These are phyloP conservation scores for Penicillium diatomitis DNA, from an alignment of 495 filamentous ascomycete genomes.

Conservation along the genomic window DNA sequence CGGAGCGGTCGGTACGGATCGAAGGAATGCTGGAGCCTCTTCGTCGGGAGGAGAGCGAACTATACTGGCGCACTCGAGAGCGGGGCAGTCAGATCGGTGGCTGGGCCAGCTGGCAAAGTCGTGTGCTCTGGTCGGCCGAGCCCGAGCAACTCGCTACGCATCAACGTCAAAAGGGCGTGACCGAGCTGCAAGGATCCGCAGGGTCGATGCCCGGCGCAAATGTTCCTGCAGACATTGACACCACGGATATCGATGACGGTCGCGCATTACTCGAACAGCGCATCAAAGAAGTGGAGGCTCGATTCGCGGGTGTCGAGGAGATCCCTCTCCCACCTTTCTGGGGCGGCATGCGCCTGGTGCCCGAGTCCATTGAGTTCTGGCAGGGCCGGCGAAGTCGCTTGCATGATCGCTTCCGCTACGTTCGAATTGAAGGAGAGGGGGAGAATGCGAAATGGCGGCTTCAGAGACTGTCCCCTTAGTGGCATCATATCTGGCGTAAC, in stretches of 20 bases:
- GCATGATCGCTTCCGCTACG: constrained; percentile 90
- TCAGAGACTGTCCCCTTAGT: constrained; percentile 34
- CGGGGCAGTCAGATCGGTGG: constrained; percentile 78
- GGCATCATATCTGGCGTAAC: neutral
- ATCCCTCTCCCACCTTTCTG: constrained; percentile 92
- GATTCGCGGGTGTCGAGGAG: constrained; percentile 61
- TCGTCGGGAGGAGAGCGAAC: constrained; percentile 63
- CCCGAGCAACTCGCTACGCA: constrained; percentile 15
- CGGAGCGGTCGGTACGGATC: constrained; percentile 80
- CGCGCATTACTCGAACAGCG: constrained; percentile 54
- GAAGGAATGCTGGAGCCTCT: constrained; percentile 67
- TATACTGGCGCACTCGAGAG: constrained; percentile 77
- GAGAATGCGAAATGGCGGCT: constrained; percentile 40
- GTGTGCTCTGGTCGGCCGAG: constrained; percentile 46
- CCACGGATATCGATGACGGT: constrained; percentile 52
- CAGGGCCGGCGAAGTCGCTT: constrained; percentile 79
- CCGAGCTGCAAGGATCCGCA: constrained; percentile 25
- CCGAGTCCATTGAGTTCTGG: constrained; percentile 89
- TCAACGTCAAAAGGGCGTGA: constrained; percentile 25
- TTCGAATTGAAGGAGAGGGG: constrained; percentile 47
- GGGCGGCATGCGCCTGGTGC: constrained; percentile 82
- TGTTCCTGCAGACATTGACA: constrained; percentile 48
- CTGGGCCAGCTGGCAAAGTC: constrained; percentile 87
- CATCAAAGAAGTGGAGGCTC: constrained; percentile 61
- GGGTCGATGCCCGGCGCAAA: constrained; percentile 12